Evolutionary conservation across 2,329 filamentous ascomycete genomes (phyloP).

Genomic region (Botryotinia narcissicola): DNA sequence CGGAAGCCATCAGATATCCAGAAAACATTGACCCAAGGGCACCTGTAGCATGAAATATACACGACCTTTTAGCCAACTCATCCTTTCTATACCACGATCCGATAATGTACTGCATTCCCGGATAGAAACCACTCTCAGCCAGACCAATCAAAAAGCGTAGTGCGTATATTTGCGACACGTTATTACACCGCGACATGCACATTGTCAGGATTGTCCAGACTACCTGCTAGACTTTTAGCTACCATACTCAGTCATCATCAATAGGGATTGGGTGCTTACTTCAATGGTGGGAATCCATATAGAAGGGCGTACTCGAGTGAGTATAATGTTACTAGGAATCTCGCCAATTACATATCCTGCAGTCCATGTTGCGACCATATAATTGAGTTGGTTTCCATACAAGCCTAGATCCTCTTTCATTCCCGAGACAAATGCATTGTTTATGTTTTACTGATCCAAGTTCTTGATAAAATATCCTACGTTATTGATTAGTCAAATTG

Average conservation of each 20-base stretch:
- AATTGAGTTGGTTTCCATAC: slow-evolving; percentile 47
- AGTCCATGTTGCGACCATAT: slow-evolving; percentile 24
- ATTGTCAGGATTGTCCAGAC: slow-evolving; percentile 19
- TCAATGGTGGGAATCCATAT: slow-evolving; percentile 20
- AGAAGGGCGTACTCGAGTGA: slow-evolving; percentile 41
- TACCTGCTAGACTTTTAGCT: not conserved
- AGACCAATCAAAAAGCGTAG: slow-evolving; percentile 44
- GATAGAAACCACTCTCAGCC: slow-evolving; percentile 50
- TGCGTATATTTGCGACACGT: slow-evolving; percentile 41
- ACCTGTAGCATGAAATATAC: slow-evolving; percentile 58
- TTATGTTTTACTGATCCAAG: slow-evolving; percentile 46
- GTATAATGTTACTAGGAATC: slow-evolving; percentile 50
- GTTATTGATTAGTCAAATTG: not conserved
- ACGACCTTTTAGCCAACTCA: slow-evolving; percentile 45
- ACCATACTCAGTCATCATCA: not conserved
- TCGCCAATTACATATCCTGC: slow-evolving; percentile 53
- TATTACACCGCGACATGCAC: slow-evolving; percentile 10
- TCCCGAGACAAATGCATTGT: slow-evolving; percentile 48
- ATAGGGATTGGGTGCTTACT: not conserved
- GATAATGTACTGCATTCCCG: slow-evolving; percentile 54
- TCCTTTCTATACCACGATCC: slow-evolving; percentile 53
- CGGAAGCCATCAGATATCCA: slow-evolving; percentile 45
- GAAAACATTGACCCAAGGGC: slow-evolving; percentile 50
- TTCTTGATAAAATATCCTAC: slow-evolving; percentile 52
- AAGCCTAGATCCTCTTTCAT: slow-evolving; percentile 48